A percentile compares a stretch with the other conserved stretches of the same genome.
Conservation (phyloP, 192 early-diverging fungal species). For the Dissophora ornata region DNA sequence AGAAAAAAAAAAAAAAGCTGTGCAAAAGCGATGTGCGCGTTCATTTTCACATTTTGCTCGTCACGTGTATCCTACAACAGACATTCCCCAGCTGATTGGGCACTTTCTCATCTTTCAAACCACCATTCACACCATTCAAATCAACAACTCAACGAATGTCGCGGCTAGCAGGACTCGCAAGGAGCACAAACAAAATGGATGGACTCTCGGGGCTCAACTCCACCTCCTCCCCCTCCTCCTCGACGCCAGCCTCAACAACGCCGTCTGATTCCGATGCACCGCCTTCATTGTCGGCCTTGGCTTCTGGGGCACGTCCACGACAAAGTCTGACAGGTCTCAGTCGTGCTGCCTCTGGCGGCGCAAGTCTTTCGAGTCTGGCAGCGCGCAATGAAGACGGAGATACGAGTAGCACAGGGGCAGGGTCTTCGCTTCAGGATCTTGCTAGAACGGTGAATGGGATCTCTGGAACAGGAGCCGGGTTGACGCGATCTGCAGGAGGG, state of each 20-base stretch:
- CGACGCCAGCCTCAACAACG: too few species aligned
- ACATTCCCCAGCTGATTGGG: too few species aligned
- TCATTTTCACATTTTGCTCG: too few species aligned
- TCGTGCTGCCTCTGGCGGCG: neutral
- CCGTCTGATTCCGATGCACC: too few species aligned
- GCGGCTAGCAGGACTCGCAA: constrained; percentile 13
- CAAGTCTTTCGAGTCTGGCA: neutral
- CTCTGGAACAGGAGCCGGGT: neutral
- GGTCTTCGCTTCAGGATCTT: constrained; percentile 12
- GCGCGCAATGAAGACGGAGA: neutral
- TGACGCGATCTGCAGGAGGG: constrained; percentile 3
- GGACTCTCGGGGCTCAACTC: neutral
- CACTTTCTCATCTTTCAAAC: too few species aligned
- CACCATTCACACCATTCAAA: neutral
- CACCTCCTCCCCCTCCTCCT: neutral
- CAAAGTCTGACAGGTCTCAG: constrained; percentile 11
- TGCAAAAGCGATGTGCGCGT: too few species aligned
- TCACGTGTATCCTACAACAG: too few species aligned
- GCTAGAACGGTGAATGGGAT: neutral
- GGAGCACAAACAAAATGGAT: neutral
- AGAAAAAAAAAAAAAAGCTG: neutral
- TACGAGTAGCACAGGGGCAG: too few species aligned
- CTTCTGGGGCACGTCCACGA: neutral
- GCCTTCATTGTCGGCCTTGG: constrained; percentile 6
- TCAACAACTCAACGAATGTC: constrained; percentile 8